phyloP scores from a whole-genome alignment of 2,329 filamentous ascomycete genomes.

The Aspergillus udagawae region DNA sequence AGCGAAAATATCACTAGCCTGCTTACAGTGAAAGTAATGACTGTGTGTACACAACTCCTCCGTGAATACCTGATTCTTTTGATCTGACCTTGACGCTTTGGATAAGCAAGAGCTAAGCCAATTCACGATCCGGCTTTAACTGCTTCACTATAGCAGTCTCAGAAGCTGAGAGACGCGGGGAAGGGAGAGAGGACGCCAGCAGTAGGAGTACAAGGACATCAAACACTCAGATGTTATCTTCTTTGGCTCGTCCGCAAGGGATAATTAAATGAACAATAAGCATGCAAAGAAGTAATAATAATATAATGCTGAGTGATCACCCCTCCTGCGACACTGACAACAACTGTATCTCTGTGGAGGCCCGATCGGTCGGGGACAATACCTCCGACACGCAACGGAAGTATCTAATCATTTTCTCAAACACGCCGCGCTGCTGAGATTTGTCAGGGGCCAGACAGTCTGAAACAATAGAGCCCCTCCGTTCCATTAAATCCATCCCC shows the following conservation, averaged over 20 bases:
- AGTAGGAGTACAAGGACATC: not conserved
- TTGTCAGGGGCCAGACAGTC: not conserved
- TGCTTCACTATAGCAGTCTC: not conserved
- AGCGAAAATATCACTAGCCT: not conserved
- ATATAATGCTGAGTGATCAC: not conserved
- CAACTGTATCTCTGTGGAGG: not conserved
- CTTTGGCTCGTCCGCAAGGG: not conserved
- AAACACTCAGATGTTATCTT: not conserved
- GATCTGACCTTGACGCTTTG: not conserved
- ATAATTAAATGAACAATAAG: not conserved
- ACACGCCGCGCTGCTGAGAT: not conserved
- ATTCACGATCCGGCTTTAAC: not conserved
- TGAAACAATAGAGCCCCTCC: constrained; percentile 3
- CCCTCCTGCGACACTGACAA: not conserved
- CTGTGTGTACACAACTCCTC: not conserved
- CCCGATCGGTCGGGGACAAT: not conserved
- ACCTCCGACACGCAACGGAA: not conserved
- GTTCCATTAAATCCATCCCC: not conserved
- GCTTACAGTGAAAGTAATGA: not conserved
- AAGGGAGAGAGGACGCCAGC: not conserved
- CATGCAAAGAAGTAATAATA: not conserved
- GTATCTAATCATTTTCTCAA: not conserved
- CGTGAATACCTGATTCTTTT: not conserved
- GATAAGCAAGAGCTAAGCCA: not conserved
- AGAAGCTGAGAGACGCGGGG: not conserved